phyloP scores from a whole-genome alignment of 805 yeast genomes.

The Kuraishia cidri region DNA sequence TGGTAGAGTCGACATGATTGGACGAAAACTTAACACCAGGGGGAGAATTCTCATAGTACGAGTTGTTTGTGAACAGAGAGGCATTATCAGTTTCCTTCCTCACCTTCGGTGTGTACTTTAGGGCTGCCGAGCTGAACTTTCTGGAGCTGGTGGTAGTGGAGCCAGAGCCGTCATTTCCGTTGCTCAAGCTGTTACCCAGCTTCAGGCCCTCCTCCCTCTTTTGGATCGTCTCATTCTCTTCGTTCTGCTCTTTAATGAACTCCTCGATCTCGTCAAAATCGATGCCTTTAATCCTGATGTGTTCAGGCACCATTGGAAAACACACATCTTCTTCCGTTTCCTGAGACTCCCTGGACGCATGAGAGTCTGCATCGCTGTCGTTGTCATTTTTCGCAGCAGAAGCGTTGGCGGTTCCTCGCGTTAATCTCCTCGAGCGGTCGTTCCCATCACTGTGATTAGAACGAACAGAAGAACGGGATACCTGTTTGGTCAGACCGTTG shows the following conservation, averaged over 20 bases:
- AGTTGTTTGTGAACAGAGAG: not conserved
- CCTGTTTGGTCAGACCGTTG: constrained; percentile 12
- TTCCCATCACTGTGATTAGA: constrained; percentile 11
- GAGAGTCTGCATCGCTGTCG: constrained; percentile 64
- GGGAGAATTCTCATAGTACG: not conserved
- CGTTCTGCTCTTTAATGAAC: constrained; percentile 55
- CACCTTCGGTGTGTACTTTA: constrained; percentile 47
- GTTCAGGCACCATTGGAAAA: constrained; percentile 80
- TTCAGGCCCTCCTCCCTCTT: constrained; percentile 21
- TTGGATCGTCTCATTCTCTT: constrained; percentile 29
- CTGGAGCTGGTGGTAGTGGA: constrained; percentile 27
- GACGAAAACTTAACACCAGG: not conserved
- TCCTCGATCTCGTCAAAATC: constrained; percentile 89
- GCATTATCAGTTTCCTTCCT: not conserved
- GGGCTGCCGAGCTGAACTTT: constrained; percentile 39
- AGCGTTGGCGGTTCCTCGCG: constrained; percentile 6
- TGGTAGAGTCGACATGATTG: constrained; percentile 3
- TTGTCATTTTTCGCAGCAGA: constrained; percentile 12
- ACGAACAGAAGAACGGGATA: constrained; percentile 20
- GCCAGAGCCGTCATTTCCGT: constrained; percentile 6
- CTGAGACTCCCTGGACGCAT: constrained; percentile 69
- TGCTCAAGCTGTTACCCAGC: constrained; percentile 7
- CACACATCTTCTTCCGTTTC: constrained; percentile 98
- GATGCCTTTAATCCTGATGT: constrained; percentile 57
- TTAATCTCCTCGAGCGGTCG: constrained; percentile 7